These are phyloP conservation scores for Aspergillus indologenus DNA, from an alignment of 495 filamentous ascomycete genomes.

Conservation along the genomic window DNA sequence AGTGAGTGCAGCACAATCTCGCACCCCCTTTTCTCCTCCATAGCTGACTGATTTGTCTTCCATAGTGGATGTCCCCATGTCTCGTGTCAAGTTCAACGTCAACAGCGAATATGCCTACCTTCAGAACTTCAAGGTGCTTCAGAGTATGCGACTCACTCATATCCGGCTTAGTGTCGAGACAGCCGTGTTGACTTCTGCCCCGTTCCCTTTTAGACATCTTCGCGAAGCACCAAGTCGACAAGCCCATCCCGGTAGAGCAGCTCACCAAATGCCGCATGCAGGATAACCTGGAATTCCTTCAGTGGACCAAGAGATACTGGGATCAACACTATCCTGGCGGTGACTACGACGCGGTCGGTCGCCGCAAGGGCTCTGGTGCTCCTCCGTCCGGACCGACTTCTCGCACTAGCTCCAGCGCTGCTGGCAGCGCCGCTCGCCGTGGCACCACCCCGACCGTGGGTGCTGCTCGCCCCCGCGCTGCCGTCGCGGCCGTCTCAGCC, in stretches of 20 bases:
- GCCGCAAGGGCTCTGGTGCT: conserved; percentile 75
- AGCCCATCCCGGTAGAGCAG: conserved; percentile 78
- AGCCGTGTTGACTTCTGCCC: conserved; percentile 7
- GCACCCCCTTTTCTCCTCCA: not conserved
- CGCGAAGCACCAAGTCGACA: conserved; percentile 78
- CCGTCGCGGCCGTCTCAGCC: conserved; percentile 51
- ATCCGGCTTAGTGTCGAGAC: conserved; percentile 4
- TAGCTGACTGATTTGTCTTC: conserved; percentile 20
- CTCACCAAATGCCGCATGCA: conserved; percentile 99
- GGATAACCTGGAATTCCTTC: conserved; percentile 98
- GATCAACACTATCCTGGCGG: conserved; percentile 96
- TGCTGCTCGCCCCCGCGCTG: conserved; percentile 44
- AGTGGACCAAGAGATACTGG: conserved; percentile 96
- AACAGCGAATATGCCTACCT: conserved; percentile 96
- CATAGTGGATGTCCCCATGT: conserved; percentile 88
- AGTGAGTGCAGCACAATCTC: conserved; percentile 46
- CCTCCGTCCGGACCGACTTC: conserved; percentile 47
- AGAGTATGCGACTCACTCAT: conserved; percentile 61
- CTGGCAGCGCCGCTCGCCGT: conserved; percentile 54
- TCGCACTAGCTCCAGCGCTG: conserved; percentile 42
- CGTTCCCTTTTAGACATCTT: conserved; percentile 63
- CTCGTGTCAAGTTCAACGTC: conserved; percentile 95
- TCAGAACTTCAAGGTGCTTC: conserved; percentile 95
- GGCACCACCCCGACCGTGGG: conserved; percentile 73
- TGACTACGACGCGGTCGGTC: conserved; percentile 85